These are phyloP conservation scores for Anisodus acutangulus DNA, from an alignment of 257 asterid genomes.

Conservation along the genomic window DNA sequence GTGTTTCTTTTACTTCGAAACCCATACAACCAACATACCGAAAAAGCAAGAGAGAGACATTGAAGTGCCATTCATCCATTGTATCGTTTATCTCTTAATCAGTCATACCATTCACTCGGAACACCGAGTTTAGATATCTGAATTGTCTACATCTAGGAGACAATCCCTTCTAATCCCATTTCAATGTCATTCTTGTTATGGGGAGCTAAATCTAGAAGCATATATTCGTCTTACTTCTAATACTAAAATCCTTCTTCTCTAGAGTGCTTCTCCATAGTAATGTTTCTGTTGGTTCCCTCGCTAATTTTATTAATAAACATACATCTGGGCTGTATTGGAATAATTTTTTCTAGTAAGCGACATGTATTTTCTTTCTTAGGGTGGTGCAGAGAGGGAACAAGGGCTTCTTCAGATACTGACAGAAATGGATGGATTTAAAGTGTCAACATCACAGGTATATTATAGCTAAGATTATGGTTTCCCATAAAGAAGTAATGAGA, in stretches of 20 bases:
- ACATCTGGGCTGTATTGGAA: not conserved
- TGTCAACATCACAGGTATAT: constrained; percentile 80
- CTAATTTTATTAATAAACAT: not conserved
- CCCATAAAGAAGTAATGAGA: constrained; percentile 10
- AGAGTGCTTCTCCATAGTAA: not conserved
- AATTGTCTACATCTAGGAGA: not conserved
- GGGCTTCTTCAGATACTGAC: constrained; percentile 97
- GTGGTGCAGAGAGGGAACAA: constrained; percentile 99
- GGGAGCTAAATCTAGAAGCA: not conserved
- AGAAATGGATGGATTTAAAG: constrained; percentile 98
- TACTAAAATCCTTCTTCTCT: not conserved
- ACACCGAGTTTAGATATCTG: constrained; percentile 7
- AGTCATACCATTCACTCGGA: not conserved
- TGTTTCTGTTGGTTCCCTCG: constrained; percentile 2
- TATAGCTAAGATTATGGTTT: constrained; percentile 17
- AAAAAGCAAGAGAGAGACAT: not conserved
- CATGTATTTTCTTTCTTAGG: constrained; percentile 54
- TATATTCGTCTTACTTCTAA: constrained; percentile 20
- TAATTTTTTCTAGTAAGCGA: not conserved
- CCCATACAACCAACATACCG: not conserved
- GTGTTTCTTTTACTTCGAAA: not conserved
- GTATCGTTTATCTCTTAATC: not conserved
- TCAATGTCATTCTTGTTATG: constrained; percentile 12
- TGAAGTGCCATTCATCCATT: not conserved
- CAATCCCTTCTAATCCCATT: not conserved